Evolutionary conservation across 208 protist species (phyloP).

Genomic region (Leishmania aethiopica): DNA sequence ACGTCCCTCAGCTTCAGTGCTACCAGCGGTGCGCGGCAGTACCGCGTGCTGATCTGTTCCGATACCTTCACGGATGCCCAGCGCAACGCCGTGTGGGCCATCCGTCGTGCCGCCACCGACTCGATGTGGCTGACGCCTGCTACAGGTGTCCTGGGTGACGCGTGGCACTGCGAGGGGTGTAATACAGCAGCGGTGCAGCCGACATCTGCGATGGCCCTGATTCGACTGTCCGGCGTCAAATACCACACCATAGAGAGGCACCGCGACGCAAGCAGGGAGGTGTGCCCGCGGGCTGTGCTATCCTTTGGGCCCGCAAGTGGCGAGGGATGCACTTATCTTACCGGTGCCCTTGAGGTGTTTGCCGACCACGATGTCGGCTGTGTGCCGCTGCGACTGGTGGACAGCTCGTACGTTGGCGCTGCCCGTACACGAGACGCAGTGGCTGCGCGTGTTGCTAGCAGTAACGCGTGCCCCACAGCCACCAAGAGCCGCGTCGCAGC

Average conservation of each 20-base stretch:
- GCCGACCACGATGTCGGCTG: slow-evolving; percentile 42
- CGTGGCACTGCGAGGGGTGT: slow-evolving; percentile 33
- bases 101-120: slow-evolving; percentile 14
- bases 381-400: slow-evolving; percentile 51
- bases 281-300: slow-evolving; percentile 21
- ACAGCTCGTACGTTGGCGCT: slow-evolving; percentile 64
- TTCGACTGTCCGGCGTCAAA: slow-evolving; percentile 42
- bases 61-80: slow-evolving; percentile 46
- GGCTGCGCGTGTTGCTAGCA: slow-evolving; percentile 41
- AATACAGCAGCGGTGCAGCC: slow-evolving; percentile 7
- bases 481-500: slow-evolving; percentile 13
- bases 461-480: slow-evolving; percentile 12
- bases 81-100: slow-evolving; percentile 64
- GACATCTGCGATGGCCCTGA: slow-evolving; percentile 13
- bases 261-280: neutral
- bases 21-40: neutral
- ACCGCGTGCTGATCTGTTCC: slow-evolving; percentile 61
- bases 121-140: slow-evolving; percentile 24
- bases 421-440: slow-evolving; percentile 51
- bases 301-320: slow-evolving; percentile 50
- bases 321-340: slow-evolving; percentile 66
- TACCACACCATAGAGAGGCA: slow-evolving; percentile 51
- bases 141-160: slow-evolving; percentile 47
- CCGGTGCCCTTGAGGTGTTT: slow-evolving; percentile 46
- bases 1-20: neutral